phyloP scores from a whole-genome alignment of 176 grass and related monocot genomes.

The Lolium rigidum region DNA sequence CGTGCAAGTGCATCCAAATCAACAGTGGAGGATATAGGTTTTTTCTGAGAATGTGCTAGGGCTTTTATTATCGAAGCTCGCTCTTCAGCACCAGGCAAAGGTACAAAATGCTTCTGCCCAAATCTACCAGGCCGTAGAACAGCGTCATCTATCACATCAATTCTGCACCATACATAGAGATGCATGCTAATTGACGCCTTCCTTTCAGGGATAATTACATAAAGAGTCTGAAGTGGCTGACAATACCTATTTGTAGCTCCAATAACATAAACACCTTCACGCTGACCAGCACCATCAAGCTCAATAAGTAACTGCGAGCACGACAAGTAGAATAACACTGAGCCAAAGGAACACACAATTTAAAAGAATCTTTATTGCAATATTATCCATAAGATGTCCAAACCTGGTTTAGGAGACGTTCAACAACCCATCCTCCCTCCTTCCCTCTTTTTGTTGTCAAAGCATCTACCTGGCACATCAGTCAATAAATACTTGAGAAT shows the following conservation, averaged over 20 bases:
- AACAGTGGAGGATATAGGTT: constrained; percentile 58
- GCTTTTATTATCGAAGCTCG: constrained; percentile 65
- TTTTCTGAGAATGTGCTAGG: constrained; percentile 54
- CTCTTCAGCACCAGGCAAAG: constrained; percentile 67
- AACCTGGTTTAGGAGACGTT: constrained; percentile 74
- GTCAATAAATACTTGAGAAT: constrained; percentile 8
- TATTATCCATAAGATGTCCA: neutral
- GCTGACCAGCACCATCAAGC: constrained; percentile 80
- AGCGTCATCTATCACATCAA: constrained; percentile 89
- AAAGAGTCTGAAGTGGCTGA: neutral
- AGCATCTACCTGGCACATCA: constrained; percentile 73
- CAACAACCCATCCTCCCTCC: constrained; percentile 84
- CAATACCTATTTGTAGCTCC: constrained; percentile 91
- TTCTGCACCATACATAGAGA: constrained; percentile 39
- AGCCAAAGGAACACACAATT: neutral
- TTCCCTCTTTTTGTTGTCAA: constrained; percentile 84
- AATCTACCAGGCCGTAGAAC: constrained; percentile 81
- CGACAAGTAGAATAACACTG: neutral
- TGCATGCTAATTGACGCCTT: neutral
- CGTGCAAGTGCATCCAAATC: constrained; percentile 58
- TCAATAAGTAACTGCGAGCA: constrained; percentile 70
- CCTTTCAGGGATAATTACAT: neutral
- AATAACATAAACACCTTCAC: constrained; percentile 79
- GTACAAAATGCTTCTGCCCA: constrained; percentile 76
- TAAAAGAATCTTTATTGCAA: neutral